Conservation (phyloP, 2,329 filamentous ascomycete genomes). For the Calonectria montana region DNA sequence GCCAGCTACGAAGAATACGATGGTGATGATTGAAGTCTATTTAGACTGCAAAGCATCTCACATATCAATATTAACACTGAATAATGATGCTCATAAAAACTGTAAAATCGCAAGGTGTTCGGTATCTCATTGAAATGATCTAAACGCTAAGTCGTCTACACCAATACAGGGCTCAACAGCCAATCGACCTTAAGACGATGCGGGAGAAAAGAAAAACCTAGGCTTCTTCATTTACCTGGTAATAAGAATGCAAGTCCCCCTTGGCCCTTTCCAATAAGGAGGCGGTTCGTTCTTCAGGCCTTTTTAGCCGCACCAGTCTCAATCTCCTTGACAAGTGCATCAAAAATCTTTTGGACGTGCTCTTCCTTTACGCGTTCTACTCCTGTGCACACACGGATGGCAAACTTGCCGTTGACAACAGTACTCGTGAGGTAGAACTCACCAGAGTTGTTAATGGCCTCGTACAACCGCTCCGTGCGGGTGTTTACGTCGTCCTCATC, state of each 20-base stretch:
- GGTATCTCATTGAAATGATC: neutral
- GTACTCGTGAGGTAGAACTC: constrained; percentile 87
- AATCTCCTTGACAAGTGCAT: constrained; percentile 73
- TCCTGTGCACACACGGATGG: constrained; percentile 84
- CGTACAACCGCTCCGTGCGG: constrained; percentile 80
- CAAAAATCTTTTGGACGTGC: constrained; percentile 79
- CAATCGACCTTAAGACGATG: neutral
- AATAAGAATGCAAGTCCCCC: neutral
- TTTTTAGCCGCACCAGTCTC: constrained; percentile 51
- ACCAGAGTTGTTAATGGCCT: constrained; percentile 77
- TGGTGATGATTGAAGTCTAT: neutral
- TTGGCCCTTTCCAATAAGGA: neutral
- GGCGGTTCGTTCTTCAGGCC: neutral
- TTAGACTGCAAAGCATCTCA: too few relatives aligned
- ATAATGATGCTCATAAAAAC: neutral
- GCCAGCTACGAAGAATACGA: too few relatives aligned
- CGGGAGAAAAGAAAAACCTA: neutral
- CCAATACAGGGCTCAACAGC: neutral
- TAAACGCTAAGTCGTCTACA: neutral
- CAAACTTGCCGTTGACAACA: constrained; percentile 77
- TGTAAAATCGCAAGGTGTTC: neutral
- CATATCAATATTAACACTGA: neutral
- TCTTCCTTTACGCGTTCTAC: constrained; percentile 76
- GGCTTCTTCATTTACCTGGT: neutral
- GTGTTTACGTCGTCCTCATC: constrained; percentile 68